phyloP scores from a whole-genome alignment of 306 rosid genomes.

The Cucurbita ficifolia region DNA sequence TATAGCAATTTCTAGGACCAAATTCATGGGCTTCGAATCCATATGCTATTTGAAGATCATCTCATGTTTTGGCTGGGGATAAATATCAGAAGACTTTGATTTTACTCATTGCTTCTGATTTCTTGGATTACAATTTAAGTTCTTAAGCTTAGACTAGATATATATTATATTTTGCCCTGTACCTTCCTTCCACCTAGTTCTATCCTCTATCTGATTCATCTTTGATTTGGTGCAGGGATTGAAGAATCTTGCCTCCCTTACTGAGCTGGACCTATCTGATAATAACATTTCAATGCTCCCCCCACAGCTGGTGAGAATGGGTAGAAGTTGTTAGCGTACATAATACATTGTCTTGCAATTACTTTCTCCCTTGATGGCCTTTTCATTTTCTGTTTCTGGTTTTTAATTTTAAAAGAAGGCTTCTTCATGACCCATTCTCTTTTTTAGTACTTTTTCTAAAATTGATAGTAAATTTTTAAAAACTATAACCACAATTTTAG shows the following conservation, averaged over 20 bases:
- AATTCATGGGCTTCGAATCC: not conserved
- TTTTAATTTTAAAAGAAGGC: not conserved
- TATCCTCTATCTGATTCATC: not conserved
- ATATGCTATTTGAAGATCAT: not conserved
- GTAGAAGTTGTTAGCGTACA: not conserved
- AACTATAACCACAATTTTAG: not conserved
- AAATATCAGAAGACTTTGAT: not conserved
- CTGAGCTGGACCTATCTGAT: constrained; percentile 71
- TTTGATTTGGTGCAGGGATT: constrained; percentile 43
- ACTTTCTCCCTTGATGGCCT: not conserved
- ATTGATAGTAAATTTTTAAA: not conserved
- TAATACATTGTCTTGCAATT: not conserved
- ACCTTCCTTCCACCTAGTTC: not conserved
- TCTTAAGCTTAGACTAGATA: not conserved
- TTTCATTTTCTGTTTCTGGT: not conserved
- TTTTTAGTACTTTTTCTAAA: not conserved
- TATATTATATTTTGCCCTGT: not conserved
- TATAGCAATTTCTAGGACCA: not conserved
- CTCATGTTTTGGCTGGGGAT: too few species aligned
- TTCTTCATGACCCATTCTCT: too few species aligned
- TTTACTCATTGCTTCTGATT: not conserved
- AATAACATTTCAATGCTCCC: constrained; percentile 71
- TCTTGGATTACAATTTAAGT: not conserved
- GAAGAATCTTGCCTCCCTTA: constrained; percentile 46
- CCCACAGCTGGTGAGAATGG: constrained; percentile 65